A percentile compares a stretch with the other conserved stretches of the same genome.
phyloP scores from a whole-genome alignment of 1,284 basidiomycete genomes.

The Marasmius sp. region DNA sequence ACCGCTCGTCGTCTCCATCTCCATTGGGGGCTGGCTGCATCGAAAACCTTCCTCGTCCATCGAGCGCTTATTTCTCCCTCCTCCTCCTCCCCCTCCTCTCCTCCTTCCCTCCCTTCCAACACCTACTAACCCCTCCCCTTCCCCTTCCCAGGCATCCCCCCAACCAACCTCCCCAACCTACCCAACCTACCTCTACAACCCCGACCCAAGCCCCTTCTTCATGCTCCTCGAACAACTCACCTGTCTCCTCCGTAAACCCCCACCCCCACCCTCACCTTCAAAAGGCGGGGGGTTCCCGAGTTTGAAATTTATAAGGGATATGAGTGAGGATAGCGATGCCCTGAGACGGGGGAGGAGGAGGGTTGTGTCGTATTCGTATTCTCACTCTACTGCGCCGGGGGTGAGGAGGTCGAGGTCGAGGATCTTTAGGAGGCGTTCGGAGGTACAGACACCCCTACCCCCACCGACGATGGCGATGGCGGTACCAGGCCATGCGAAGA shows the following conservation, averaged over 20 bases:
- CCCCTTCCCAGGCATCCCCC: conserved; percentile 7
- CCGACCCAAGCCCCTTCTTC: conserved; percentile 54
- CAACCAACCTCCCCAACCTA: neutral
- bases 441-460: neutral
- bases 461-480: neutral
- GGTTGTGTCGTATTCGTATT: neutral
- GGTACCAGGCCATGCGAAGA: conserved; percentile 24
- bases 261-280: too few relatives aligned
- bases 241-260: conserved; percentile 47
- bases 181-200: conserved; percentile 23
- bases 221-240: conserved; percentile 63
- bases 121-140: conserved; percentile 3
- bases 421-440: too few relatives aligned
- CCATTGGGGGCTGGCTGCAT: too few relatives aligned
- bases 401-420: neutral
- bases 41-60: too few relatives aligned
- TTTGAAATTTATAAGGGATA: conserved; percentile 61
- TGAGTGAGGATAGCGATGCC: conserved; percentile 44
- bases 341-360: conserved; percentile 28
- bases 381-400: neutral
- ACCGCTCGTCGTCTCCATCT: too few relatives aligned
- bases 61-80: too few relatives aligned
- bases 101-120: neutral
- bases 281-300: conserved; percentile 55
- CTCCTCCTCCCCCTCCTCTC: too few relatives aligned